These are phyloP conservation scores for Peronospora destructor DNA, from an alignment of 352 stramenopile species.

Conservation along the genomic window DNA sequence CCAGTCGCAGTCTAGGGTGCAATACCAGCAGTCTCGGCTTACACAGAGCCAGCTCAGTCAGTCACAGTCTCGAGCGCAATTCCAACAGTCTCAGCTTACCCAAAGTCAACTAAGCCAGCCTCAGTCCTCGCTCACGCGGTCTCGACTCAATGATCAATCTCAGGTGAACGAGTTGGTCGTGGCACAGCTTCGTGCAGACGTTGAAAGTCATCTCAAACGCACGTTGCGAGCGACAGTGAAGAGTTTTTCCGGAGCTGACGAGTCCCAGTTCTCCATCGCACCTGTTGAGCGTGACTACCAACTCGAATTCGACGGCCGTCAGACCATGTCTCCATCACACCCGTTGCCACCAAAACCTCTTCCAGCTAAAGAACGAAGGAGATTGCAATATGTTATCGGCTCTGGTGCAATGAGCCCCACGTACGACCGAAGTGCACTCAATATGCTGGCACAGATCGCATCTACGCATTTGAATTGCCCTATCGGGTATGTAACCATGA, in stretches of 20 bases:
- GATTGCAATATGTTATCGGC: constrained; percentile 38
- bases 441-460: constrained; percentile 45
- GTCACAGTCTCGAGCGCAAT: constrained; percentile 3
- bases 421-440: constrained; percentile 49
- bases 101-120: constrained; percentile 14
- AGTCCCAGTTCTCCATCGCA: constrained; percentile 31
- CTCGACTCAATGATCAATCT: constrained; percentile 11
- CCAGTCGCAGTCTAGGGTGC: constrained; percentile 4
- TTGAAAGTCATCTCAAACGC: constrained; percentile 26
- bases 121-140: constrained; percentile 13
- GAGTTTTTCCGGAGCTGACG: constrained; percentile 16
- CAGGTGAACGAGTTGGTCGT: constrained; percentile 23
- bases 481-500: constrained; percentile 53
- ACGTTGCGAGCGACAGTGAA: constrained; percentile 17
- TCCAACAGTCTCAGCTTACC: constrained; percentile 7
- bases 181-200: constrained; percentile 22
- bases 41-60: constrained; percentile 6
- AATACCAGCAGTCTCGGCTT: constrained; percentile 6
- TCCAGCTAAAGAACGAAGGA: constrained; percentile 28
- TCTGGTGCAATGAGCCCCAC: constrained; percentile 34
- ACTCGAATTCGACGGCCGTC: constrained; percentile 37
- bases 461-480: constrained; percentile 45
- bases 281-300: constrained; percentile 42
- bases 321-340: constrained; percentile 33
- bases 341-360: constrained; percentile 39